Evolutionary conservation across 2,329 filamentous ascomycete species (phyloP).

Genomic region (Fusarium pininemorale): DNA sequence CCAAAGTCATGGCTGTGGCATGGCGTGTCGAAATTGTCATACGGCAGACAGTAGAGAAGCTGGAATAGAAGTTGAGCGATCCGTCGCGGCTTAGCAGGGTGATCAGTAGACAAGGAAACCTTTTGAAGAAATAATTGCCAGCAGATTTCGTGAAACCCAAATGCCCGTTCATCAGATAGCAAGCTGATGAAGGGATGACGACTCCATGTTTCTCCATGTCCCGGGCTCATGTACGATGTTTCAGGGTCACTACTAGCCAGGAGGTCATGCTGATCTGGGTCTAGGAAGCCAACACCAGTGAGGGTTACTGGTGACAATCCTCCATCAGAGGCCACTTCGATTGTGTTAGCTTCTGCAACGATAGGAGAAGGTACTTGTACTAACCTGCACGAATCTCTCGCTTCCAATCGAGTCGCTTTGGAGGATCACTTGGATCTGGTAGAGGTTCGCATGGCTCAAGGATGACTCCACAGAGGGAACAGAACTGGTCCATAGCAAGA

Average conservation of each 20-base stretch:
- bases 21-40: background rate
- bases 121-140: background rate
- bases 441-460: background rate
- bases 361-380: background rate
- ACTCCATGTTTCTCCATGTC: background rate
- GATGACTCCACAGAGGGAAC: background rate
- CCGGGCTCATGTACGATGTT: background rate
- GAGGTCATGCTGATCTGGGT: fast-evolving
- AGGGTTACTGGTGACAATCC: background rate
- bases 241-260: background rate
- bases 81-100: background rate
- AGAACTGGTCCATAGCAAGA: background rate
- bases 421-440: background rate
- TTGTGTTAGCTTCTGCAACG: fast-evolving
- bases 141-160: background rate
- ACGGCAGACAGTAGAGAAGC: background rate
- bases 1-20: background rate
- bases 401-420: background rate
- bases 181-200: background rate
- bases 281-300: background rate
- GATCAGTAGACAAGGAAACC: background rate
- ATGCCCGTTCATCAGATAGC: background rate
- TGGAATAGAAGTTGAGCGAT: background rate
- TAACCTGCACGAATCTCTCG: background rate
- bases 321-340: background rate